These are phyloP conservation scores for Neurospora terricola DNA, from an alignment of 495 filamentous ascomycete genomes.

Conservation along the genomic window DNA sequence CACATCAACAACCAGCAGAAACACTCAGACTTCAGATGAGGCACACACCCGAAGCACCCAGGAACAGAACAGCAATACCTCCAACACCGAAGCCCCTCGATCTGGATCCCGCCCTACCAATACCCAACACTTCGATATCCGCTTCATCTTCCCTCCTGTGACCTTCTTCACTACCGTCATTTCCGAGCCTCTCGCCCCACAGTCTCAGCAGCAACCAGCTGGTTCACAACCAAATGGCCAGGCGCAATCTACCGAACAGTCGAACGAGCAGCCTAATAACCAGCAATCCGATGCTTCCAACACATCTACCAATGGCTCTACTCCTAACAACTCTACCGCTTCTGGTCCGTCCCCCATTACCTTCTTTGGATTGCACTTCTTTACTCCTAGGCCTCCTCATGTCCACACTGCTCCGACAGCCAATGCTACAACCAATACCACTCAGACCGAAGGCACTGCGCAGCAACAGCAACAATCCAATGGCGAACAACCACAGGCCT, in stretches of 20 bases:
- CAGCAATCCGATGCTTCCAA: background rate
- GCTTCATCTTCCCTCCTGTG: constrained; percentile 5
- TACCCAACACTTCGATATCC: constrained; percentile 1
- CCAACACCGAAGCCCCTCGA: background rate
- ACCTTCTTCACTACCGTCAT: constrained; percentile 10
- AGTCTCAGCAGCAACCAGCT: background rate
- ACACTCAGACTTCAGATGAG: background rate
- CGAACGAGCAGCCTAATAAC: background rate
- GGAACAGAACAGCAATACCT: background rate
- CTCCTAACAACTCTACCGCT: background rate
- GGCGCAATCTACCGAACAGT: background rate
- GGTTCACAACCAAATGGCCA: background rate
- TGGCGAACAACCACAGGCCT: background rate
- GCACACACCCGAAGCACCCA: background rate
- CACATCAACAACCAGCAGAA: background rate
- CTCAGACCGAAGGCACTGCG: background rate
- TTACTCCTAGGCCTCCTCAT: background rate
- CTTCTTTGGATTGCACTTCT: constrained; percentile 8
- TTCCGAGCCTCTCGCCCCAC: background rate
- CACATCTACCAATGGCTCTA: background rate
- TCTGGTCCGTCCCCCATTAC: background rate
- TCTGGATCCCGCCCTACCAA: background rate
- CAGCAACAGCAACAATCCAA: background rate
- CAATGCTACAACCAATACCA: background rate
- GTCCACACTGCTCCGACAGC: background rate